Conservation (phyloP, 202 grass and related monocot species). For the Elaeis oleifera region DNA sequence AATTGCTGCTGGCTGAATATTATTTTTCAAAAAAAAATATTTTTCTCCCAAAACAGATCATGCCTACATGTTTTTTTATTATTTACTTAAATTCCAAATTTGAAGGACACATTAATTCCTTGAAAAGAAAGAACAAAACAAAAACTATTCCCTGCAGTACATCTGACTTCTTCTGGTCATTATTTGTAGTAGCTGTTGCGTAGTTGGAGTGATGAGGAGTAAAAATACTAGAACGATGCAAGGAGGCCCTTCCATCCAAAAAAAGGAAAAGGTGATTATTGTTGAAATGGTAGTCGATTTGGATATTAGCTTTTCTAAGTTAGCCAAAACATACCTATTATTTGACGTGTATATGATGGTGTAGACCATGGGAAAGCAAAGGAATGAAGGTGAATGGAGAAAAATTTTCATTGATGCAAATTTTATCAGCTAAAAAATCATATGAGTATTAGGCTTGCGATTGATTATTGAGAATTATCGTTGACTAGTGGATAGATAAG, state of each 20-base stretch:
- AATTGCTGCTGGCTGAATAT: too few relatives aligned
- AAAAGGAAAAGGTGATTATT: slow-evolving; percentile 15
- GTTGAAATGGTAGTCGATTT: slow-evolving; percentile 20
- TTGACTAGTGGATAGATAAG: neutral
- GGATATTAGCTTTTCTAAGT: neutral
- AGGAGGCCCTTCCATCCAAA: neutral
- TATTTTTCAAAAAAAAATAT: too few relatives aligned
- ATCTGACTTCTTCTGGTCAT: neutral
- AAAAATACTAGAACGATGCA: neutral
- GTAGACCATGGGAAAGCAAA: neutral
- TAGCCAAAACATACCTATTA: slow-evolving; percentile 19
- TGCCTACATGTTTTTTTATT: too few relatives aligned
- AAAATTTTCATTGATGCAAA: slow-evolving; percentile 36
- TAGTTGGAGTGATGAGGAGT: slow-evolving; percentile 1
- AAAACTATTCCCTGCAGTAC: too few relatives aligned
- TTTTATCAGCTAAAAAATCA: slow-evolving; percentile 28
- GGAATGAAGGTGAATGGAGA: slow-evolving; percentile 25
- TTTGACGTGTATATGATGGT: slow-evolving; percentile 22
- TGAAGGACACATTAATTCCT: too few relatives aligned
- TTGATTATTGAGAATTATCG: too few relatives aligned
- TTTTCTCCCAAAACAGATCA: too few relatives aligned
- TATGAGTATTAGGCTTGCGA: neutral
- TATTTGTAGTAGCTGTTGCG: neutral
- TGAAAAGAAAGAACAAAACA: too few relatives aligned
- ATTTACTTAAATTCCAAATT: too few relatives aligned